These are phyloP conservation scores for Talinum fruticosum DNA, from an alignment of 148 eudicot species.

Conservation along the genomic window DNA sequence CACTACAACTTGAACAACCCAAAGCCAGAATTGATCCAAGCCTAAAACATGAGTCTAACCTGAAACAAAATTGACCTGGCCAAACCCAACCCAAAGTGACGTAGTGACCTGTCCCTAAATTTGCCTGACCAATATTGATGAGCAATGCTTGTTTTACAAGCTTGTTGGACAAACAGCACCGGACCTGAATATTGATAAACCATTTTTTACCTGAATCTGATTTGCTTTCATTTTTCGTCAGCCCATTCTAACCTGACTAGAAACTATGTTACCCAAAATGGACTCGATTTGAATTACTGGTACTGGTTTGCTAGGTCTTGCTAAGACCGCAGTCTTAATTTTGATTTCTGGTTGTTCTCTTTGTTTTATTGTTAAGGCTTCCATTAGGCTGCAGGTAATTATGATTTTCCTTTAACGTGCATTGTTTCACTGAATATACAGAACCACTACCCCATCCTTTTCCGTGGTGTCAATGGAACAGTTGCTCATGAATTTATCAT, in stretches of 20 bases:
- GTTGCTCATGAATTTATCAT: slow-evolving; percentile 93
- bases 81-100: not conserved
- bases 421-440: slow-evolving; percentile 31
- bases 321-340: too few species aligned
- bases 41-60: not conserved
- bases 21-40: not conserved
- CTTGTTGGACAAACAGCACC: not conserved
- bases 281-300: too few species aligned
- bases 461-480: slow-evolving; percentile 98
- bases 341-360: not conserved
- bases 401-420: slow-evolving; percentile 4
- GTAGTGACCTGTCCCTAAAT: not conserved
- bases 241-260: too few species aligned
- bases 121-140: not conserved
- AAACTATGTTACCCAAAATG: too few species aligned
- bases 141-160: not conserved
- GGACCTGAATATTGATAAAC: too few species aligned
- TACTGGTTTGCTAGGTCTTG: too few species aligned
- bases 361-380: not conserved
- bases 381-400: not conserved
- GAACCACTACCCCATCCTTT: slow-evolving; percentile 84
- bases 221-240: not conserved
- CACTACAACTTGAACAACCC: not conserved
- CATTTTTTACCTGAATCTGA: not conserved
- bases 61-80: not conserved